Percentiles rank a stretch among this genome's conserved stretches.
Conservation (phyloP, 495 filamentous ascomycete genomes). For the Aspergillus cavernicola region DNA sequence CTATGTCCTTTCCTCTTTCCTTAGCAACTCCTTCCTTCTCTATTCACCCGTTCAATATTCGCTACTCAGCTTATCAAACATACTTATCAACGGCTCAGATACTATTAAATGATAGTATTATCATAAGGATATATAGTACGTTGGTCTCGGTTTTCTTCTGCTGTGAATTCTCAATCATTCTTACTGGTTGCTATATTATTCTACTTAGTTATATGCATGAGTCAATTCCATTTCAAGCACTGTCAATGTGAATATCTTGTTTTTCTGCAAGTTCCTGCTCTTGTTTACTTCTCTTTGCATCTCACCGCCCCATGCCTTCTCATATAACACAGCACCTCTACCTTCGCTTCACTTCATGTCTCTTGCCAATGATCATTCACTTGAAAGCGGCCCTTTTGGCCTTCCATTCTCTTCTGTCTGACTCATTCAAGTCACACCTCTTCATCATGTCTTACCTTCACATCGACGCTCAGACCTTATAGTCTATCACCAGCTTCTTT, state of each 20-base stretch:
- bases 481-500: constrained; percentile 14
- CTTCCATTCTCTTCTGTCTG: not conserved
- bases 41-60: not conserved
- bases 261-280: constrained; percentile 7
- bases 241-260: not conserved
- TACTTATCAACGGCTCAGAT: no score
- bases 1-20: not conserved
- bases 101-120: no score
- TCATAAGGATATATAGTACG: no score
- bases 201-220: not conserved
- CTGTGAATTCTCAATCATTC: not conserved
- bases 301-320: constrained; percentile 21
- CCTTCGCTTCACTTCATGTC: constrained; percentile 1
- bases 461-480: constrained; percentile 5
- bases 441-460: constrained; percentile 5
- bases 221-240: not conserved
- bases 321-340: constrained; percentile 10
- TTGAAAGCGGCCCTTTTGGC: not conserved
- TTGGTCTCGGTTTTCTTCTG: no score
- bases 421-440: not conserved
- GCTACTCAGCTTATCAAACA: not conserved
- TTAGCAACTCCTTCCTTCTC: not conserved
- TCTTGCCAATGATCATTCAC: not conserved
- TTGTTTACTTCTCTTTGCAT: constrained; percentile 12
- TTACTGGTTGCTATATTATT: no score